A percentile compares a stretch with the other conserved stretches of the same genome.
Conservation (phyloP, 1,139 yeast species). For the Magnusiomyces paraingens region DNA sequence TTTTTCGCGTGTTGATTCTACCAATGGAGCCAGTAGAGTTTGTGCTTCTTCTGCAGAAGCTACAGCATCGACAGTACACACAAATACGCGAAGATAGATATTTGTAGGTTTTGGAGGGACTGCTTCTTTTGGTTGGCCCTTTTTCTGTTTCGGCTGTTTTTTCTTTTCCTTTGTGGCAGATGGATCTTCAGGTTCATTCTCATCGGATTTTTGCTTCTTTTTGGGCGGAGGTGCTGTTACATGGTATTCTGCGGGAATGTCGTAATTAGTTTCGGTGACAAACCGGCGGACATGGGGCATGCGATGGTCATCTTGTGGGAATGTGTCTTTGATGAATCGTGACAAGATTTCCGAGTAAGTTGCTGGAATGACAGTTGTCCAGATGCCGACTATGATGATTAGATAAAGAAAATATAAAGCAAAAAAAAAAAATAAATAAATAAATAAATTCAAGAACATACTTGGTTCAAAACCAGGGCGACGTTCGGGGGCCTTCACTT, state of each 20-base stretch:
- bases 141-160: neutral
- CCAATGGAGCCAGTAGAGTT: constrained; percentile 15
- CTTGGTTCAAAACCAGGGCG: constrained; percentile 10
- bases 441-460: too few relatives aligned
- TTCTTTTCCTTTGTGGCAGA: constrained; percentile 1
- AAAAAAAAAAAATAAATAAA: neutral
- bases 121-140: neutral
- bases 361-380: constrained; percentile 51
- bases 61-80: constrained; percentile 26
- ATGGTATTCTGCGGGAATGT: constrained; percentile 1
- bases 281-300: constrained; percentile 36
- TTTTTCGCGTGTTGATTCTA: constrained; percentile 19
- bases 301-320: constrained; percentile 11
- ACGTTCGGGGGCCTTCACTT: constrained; percentile 9
- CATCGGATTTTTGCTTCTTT: neutral
- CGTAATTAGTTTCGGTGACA: constrained; percentile 27
- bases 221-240: neutral
- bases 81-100: constrained; percentile 31
- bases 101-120: constrained; percentile 1
- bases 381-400: constrained; percentile 29
- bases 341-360: constrained; percentile 36
- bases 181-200: neutral
- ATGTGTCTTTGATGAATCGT: constrained; percentile 25
- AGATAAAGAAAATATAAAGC: neutral
- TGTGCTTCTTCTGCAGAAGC: constrained; percentile 19